Base-by-base conservation (phyloP, 1,284 basidiomycete species). In the Sphagnurus paluster region DNA sequence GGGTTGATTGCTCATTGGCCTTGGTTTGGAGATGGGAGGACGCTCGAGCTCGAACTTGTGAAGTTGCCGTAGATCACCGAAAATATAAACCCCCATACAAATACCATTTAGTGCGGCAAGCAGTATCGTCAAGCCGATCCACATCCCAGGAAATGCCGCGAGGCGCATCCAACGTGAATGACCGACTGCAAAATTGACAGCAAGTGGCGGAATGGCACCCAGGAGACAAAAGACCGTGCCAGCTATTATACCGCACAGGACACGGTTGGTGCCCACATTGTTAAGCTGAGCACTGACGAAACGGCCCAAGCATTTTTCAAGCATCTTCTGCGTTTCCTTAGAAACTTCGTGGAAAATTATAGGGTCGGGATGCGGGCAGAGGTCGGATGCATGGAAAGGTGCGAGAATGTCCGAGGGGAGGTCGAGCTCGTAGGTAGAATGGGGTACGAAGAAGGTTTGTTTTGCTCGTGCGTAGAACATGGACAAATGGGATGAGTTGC, bases 11-110 rank as follows among this genome's bases (percentile, higher is more conserved):
- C 63, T 60, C 25, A 71, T 55, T 0, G 70, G 69, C 37, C 73
- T 61, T 4, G 78, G 76, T 40, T 71, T 72, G 0, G 79, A 79
- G 50, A 82, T 82, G 7, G 75, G 67, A 3, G 86, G 85, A 17
- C 84, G 74, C 0, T 76, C 65, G 23, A 90, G 77, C 60, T 90
- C 87, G 57, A 88, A 89, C 51, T 80, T 84, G 56, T 84, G 79
- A 13, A 90, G 72, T 58, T 90, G 88, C 7, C 87, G 74, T 23
- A 88, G 69, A 63, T 90, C 87, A n/a, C 87, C 87, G 57, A 90
- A 88, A 19, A 90, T 58, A 61, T 88, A 90, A 10, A 90, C 80
- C 62, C 87, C 85, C 51, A 90, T 43, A 52, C 82, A 84, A 11
- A 82, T 78, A 2, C 87, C 87, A 54, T 87, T 78, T 33, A 87